These are phyloP conservation scores for Mrakia hoshinonis DNA, from an alignment of 768 basidiomycete genomes.

Conservation along the genomic window DNA sequence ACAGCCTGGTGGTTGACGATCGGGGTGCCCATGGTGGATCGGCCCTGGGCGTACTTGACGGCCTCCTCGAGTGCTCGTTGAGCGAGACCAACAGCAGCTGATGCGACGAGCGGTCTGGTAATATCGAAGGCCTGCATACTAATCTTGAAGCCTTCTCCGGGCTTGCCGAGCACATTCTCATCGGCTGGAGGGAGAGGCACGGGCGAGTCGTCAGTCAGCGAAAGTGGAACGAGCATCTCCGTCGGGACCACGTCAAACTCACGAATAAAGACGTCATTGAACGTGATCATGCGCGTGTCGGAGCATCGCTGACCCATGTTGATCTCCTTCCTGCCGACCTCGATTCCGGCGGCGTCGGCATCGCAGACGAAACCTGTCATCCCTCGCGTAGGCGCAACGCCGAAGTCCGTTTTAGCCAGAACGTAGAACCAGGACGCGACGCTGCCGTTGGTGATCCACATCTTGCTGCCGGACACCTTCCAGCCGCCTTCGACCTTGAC, in stretches of 20 bases:
- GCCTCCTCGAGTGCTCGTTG: conserved; percentile 43
- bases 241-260: neutral
- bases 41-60: conserved; percentile 42
- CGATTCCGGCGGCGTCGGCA: conserved; percentile 37
- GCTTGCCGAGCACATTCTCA: conserved; percentile 41
- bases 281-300: conserved; percentile 43
- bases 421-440: conserved; percentile 36
- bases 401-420: conserved; percentile 41
- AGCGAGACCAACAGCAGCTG: conserved; percentile 42
- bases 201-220: neutral
- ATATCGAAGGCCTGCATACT: conserved; percentile 43
- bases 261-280: conserved; percentile 38
- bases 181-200: conserved; percentile 5
- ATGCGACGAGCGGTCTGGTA: conserved; percentile 42
- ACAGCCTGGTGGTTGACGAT: conserved; percentile 44
- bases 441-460: conserved; percentile 35
- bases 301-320: conserved; percentile 43
- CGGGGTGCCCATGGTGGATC: conserved; percentile 42
- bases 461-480: conserved; percentile 39
- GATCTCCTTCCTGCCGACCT: conserved; percentile 40
- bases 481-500: conserved; percentile 32
- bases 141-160: conserved; percentile 42
- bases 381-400: conserved; percentile 36
- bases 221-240: neutral
- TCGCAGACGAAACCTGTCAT: conserved; percentile 44